phyloP scores from a whole-genome alignment of 805 yeast species.

The Yueomyces sinensis region DNA sequence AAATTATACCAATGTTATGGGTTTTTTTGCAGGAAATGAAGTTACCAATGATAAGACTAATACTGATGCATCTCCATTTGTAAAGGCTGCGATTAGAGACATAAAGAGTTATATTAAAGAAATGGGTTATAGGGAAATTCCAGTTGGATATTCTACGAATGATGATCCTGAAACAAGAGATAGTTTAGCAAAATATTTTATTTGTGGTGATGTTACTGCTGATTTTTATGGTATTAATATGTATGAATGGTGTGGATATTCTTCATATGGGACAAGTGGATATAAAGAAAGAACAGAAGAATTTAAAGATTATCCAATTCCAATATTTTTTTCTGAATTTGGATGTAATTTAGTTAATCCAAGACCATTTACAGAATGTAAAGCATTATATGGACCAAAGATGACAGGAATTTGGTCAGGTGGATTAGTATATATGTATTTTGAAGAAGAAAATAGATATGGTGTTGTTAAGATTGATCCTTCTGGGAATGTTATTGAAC shows the following conservation, averaged over 20 bases:
- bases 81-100: constrained; percentile 93
- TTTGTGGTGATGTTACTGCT: constrained; percentile 56
- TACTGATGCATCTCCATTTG: constrained; percentile 85
- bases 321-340: constrained; percentile 68
- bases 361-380: constrained; percentile 60
- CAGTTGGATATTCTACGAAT: constrained; percentile 89
- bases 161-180: constrained; percentile 77
- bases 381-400: constrained; percentile 44
- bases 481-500: constrained; percentile 33
- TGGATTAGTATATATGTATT: constrained; percentile 75
- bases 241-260: constrained; percentile 80
- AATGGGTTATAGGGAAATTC: constrained; percentile 55
- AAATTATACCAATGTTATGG: constrained; percentile 68
- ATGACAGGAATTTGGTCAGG: constrained; percentile 82
- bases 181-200: constrained; percentile 68
- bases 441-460: constrained; percentile 60
- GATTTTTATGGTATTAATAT: constrained; percentile 78
- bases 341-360: constrained; percentile 62
- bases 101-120: constrained; percentile 58
- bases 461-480: constrained; percentile 48
- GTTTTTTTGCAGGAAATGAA: constrained; percentile 97
- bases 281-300: constrained; percentile 49
- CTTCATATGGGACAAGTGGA: constrained; percentile 52
- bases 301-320: constrained; percentile 52
- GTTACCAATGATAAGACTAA: constrained; percentile 75